Conservation (phyloP, 768 basidiomycete genomes). For the Suillus cothurnatus region DNA sequence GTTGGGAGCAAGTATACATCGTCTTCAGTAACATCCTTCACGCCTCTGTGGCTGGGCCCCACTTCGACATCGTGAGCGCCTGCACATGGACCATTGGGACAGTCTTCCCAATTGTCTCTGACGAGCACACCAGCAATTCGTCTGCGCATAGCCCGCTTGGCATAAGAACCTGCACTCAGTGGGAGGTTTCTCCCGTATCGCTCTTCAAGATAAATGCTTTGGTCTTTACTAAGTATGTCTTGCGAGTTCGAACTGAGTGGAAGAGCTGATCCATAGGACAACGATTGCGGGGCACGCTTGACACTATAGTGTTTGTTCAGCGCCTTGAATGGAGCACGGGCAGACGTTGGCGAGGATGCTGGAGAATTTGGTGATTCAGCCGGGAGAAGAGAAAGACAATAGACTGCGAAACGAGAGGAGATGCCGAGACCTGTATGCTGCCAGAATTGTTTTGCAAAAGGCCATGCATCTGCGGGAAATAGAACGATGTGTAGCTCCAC, state of each 20-base stretch:
- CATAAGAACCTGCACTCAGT: conserved; percentile 65
- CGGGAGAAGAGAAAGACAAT: conserved; percentile 73
- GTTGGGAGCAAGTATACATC: conserved; percentile 88
- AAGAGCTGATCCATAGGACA: conserved; percentile 15
- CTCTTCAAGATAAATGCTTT: conserved; percentile 84
- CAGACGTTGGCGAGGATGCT: conserved; percentile 16
- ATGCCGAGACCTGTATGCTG: conserved; percentile 93
- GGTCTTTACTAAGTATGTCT: conserved; percentile 63
- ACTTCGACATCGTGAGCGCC: conserved; percentile 48
- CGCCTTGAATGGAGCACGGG: conserved; percentile 42
- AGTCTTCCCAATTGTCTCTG: conserved; percentile 47
- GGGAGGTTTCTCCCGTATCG: conserved; percentile 93
- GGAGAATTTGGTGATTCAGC: conserved; percentile 32
- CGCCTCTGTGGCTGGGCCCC: conserved; percentile 70
- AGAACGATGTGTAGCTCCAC: conserved; percentile 82
- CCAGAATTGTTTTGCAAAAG: conserved; percentile 90
- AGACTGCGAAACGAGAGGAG: conserved; percentile 84
- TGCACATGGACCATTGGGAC: conserved; percentile 40
- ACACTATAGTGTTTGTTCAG: conserved; percentile 62
- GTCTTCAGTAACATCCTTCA: conserved; percentile 70
- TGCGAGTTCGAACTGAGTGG: conserved; percentile 10
- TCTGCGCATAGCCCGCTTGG: conserved; percentile 85
- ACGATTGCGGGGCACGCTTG: conserved; percentile 18
- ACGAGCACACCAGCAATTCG: conserved; percentile 87
- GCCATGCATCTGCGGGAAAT: conserved; percentile 61